These are phyloP conservation scores for Singerocomus rubriflavus DNA, from an alignment of 1,284 basidiomycete species.

Conservation along the genomic window DNA sequence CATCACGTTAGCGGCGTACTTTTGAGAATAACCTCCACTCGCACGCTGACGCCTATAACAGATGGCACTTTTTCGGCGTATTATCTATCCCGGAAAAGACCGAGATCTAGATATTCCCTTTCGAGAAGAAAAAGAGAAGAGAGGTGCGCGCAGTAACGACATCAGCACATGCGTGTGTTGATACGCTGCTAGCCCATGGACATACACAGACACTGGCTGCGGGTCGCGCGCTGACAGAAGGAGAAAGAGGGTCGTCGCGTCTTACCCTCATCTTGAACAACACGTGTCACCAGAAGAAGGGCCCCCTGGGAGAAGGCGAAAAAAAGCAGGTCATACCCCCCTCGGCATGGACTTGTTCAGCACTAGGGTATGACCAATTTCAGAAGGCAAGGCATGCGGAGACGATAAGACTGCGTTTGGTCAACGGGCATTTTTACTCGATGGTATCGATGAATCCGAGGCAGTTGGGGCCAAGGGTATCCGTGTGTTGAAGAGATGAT, in stretches of 20 bases:
- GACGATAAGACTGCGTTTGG: slow-evolving; percentile 30
- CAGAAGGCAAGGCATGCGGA: slow-evolving; percentile 12
- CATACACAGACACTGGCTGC: slow-evolving; percentile 1
- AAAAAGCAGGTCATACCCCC: slow-evolving; percentile 11
- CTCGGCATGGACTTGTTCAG: background rate
- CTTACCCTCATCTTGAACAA: slow-evolving; percentile 18
- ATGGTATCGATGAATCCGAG: slow-evolving; percentile 1
- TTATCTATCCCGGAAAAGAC: slow-evolving; percentile 4
- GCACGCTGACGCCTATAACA: background rate
- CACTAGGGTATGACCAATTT: slow-evolving; percentile 21
- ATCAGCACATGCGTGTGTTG: slow-evolving; percentile 12
- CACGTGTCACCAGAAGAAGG: slow-evolving; percentile 23
- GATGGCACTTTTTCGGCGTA: slow-evolving; percentile 2
- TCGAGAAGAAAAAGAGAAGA: too few species aligned
- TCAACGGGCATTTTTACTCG: slow-evolving; percentile 8
- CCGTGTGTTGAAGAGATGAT: background rate
- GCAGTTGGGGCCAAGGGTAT: slow-evolving; percentile 21
- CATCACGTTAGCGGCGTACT: slow-evolving; percentile 3
- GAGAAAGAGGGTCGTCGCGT: too few species aligned
- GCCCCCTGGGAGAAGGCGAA: slow-evolving; percentile 4
- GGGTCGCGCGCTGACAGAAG: slow-evolving; percentile 12
- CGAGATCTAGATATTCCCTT: slow-evolving; percentile 18
- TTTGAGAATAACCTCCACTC: slow-evolving; percentile 1
- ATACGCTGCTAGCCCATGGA: slow-evolving; percentile 1
- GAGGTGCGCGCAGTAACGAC: background rate